A percentile compares a stretch with the other conserved stretches of the same genome.
These are phyloP conservation scores for Pyrenula aspistea DNA, from an alignment of 495 filamentous ascomycete genomes.

Conservation along the genomic window DNA sequence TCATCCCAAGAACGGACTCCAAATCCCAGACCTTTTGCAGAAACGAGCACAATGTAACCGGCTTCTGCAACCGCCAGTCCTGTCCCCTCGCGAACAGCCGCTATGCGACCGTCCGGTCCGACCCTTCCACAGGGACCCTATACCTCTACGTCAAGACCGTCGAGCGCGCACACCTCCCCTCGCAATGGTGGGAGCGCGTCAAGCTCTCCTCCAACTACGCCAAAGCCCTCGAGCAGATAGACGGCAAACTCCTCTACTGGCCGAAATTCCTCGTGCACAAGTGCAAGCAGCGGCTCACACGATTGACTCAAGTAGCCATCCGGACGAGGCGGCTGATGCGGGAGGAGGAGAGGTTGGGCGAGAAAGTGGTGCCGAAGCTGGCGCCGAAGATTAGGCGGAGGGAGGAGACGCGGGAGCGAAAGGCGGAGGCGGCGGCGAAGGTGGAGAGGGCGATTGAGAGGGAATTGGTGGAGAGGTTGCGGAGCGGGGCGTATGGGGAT, in stretches of 20 bases:
- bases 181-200: slow-evolving; percentile 90
- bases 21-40: slow-evolving; percentile 92
- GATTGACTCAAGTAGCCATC: slow-evolving; percentile 86
- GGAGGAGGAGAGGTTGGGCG: slow-evolving; percentile 84
- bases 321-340: slow-evolving; percentile 70
- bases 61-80: slow-evolving; percentile 87
- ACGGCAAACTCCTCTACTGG: slow-evolving; percentile 84
- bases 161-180: slow-evolving; percentile 81
- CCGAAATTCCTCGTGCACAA: slow-evolving; percentile 93
- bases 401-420: slow-evolving; percentile 84
- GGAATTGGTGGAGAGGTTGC: slow-evolving; percentile 81
- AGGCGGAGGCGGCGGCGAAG: slow-evolving; percentile 89
- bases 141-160: slow-evolving; percentile 98
- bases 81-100: slow-evolving; percentile 93
- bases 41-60: slow-evolving; percentile 92
- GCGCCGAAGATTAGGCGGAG: slow-evolving; percentile 84
- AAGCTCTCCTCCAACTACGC: slow-evolving; percentile 83
- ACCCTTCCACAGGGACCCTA: slow-evolving; percentile 68
- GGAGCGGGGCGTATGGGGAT: slow-evolving; percentile 91
- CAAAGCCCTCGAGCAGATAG: slow-evolving; percentile 77
- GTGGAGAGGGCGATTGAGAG: slow-evolving; percentile 92
- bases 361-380: slow-evolving; percentile 77
- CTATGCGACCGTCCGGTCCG: slow-evolving; percentile 84
- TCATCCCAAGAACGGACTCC: slow-evolving; percentile 47
- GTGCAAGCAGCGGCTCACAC: slow-evolving; percentile 93